Base-by-base conservation (phyloP, 2,329 filamentous ascomycete genomes). In the Phialemoniopsis sp. region DNA sequence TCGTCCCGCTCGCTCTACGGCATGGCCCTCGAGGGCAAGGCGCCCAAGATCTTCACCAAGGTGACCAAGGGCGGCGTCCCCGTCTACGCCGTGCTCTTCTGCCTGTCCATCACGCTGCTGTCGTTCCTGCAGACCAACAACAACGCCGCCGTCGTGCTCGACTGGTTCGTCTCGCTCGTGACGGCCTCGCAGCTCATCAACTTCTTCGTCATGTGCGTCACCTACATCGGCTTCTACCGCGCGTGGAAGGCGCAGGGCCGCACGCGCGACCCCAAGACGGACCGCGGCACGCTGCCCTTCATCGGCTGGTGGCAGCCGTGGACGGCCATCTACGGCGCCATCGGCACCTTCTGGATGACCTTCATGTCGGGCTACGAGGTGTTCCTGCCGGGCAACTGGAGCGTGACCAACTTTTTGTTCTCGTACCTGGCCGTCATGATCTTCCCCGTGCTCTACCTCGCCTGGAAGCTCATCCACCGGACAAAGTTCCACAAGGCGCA, bases 281-380 rank as follows among this genome's bases (percentile, higher is more conserved):
- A 26, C 21, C 21, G 21, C 29, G 41, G 33, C 18, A n/a, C 34
- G 21, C 16, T 40, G 32, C 36, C 28, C 12, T 19, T 34, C 19
- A 44, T 19, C 13, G 39, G 41, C 39, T 12, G 43, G 41, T 16
- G 36, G 32, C 29, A 29, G 33, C 18, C 29, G 41, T 9, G 39
- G 43, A 8, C 37, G 43, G 4, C 21, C 21, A 68, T 90, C 21
- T 79, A 82, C 36, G 81, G 78, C 0, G 62, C 88, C 6, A 56
- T 66, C 0, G 78, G 75, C 18, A 85, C 80, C 2, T 75, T 77
- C 36, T 58, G 85, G 46, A 89, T 91, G 81, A 76, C 81, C 0
- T 80, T 90, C 49, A 79, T 89, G 2, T 79, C 83, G 8, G 87
- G 87, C 0, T 91, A 89, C 46, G 60, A 68, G 15, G 78, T 81